phyloP scores from a whole-genome alignment of 1,139 yeast genomes.

The Blastobotrys elegans region DNA sequence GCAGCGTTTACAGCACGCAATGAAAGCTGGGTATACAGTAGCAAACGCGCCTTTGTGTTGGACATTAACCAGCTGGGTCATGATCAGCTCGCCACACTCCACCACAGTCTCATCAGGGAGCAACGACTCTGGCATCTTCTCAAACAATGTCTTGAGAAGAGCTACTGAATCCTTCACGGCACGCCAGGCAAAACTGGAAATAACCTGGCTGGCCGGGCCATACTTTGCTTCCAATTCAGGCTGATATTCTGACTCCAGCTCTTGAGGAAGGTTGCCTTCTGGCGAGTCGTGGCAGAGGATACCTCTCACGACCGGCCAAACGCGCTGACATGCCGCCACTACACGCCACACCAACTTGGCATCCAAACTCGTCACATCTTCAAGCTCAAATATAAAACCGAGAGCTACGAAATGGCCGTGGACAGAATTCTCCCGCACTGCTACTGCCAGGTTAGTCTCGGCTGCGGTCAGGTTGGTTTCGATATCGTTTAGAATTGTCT shows the following conservation, averaged over 20 bases:
- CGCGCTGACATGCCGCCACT: slow-evolving; percentile 29
- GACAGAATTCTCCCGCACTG: slow-evolving; percentile 46
- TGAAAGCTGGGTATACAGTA: slow-evolving; percentile 75
- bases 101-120: slow-evolving; percentile 31
- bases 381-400: slow-evolving; percentile 41
- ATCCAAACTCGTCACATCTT: neutral
- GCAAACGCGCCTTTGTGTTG: slow-evolving; percentile 91
- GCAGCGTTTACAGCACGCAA: slow-evolving; percentile 55
- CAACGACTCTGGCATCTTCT: slow-evolving; percentile 25
- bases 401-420: slow-evolving; percentile 66
- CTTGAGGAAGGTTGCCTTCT: slow-evolving; percentile 52
- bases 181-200: slow-evolving; percentile 77
- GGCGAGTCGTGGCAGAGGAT: slow-evolving; percentile 66
- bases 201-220: slow-evolving; percentile 56
- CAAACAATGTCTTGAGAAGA: slow-evolving; percentile 45
- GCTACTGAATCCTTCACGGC: slow-evolving; percentile 71
- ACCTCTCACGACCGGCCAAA: slow-evolving; percentile 54
- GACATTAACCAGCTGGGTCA: slow-evolving; percentile 64
- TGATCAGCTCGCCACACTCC: slow-evolving; percentile 49
- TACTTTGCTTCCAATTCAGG: slow-evolving; percentile 36
- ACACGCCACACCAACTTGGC: slow-evolving; percentile 22
- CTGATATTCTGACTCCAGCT: slow-evolving; percentile 37
- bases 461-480: slow-evolving; percentile 30
- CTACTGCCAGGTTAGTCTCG: slow-evolving; percentile 35
- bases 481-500: slow-evolving; percentile 23